phyloP scores from a whole-genome alignment of 2,329 filamentous ascomycete genomes.

The Alternaria sp. region DNA sequence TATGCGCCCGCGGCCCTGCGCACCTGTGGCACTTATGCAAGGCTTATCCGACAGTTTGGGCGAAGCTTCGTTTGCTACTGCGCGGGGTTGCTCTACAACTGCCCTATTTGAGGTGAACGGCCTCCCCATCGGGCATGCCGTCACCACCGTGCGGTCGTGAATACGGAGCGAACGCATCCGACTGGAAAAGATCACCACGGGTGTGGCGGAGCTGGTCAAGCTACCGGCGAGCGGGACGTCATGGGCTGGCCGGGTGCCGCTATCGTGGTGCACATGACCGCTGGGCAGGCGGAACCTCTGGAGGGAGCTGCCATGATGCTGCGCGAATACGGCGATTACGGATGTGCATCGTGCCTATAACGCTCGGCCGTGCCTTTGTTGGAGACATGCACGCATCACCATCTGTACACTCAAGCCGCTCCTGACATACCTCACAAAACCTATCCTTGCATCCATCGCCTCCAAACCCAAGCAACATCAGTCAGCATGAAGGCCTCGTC shows the following conservation, averaged over 20 bases:
- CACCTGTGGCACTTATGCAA: constrained; percentile 15
- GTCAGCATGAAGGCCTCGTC: constrained; percentile 34
- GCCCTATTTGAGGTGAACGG: constrained; percentile 17
- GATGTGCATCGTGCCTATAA: constrained; percentile 18
- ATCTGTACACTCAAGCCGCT: constrained; percentile 3
- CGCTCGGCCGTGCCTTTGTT: constrained; percentile 10
- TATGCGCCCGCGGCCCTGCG: constrained; percentile 11
- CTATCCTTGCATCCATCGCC: background rate
- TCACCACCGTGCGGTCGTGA: constrained; percentile 3
- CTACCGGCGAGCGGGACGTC: constrained; percentile 21
- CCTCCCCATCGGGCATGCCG: constrained; percentile 15
- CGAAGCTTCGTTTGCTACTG: constrained; percentile 24
- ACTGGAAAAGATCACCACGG: constrained; percentile 9
- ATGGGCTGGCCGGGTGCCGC: constrained; percentile 17
- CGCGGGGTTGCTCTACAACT: constrained; percentile 28
- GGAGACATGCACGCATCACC: background rate
- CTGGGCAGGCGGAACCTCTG: constrained; percentile 18
- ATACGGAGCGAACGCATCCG: constrained; percentile 14
- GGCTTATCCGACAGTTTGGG: constrained; percentile 23
- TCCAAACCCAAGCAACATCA: background rate
- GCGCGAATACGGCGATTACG: constrained; percentile 5
- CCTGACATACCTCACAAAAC: constrained; percentile 11
- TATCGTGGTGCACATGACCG: constrained; percentile 24
- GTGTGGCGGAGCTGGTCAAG: constrained; percentile 16
- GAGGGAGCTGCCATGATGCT: constrained; percentile 16